phyloP scores from a whole-genome alignment of 2,329 filamentous ascomycete species.

The Diaporthe eres region DNA sequence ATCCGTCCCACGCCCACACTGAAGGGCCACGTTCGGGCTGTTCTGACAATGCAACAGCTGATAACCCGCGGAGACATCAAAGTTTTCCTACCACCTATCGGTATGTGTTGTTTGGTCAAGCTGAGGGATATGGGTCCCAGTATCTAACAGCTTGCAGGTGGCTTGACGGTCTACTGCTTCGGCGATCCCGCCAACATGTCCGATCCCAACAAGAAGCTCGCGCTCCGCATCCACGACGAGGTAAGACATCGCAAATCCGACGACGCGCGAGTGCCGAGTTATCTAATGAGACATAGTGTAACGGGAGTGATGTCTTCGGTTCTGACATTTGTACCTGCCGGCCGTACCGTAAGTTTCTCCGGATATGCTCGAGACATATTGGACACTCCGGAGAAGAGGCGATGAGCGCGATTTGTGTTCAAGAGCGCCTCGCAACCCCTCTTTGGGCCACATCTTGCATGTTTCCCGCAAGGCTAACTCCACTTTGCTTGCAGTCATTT shows the following conservation, averaged over 20 bases:
- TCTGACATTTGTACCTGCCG: constrained; percentile 98
- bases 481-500: constrained; percentile 71
- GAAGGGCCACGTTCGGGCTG: neutral
- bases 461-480: neutral
- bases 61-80: constrained; percentile 97
- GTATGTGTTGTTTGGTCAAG: constrained; percentile 51
- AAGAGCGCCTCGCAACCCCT: neutral
- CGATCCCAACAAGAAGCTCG: constrained; percentile 83
- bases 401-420: neutral
- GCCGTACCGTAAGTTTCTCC: constrained; percentile 72
- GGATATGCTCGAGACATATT: neutral
- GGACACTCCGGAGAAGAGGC: neutral
- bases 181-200: constrained; percentile 95
- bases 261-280: neutral
- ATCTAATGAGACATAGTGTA: constrained; percentile 69
- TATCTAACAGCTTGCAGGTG: constrained; percentile 64
- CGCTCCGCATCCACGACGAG: constrained; percentile 84
- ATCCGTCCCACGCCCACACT: constrained; percentile 44
- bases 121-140: constrained; percentile 30
- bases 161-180: constrained; percentile 96
- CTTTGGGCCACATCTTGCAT: neutral
- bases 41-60: constrained; percentile 62
- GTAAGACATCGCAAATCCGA: constrained; percentile 52
- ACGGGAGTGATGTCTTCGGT: constrained; percentile 97
- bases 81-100: constrained; percentile 94